Percentiles rank a stretch among this genome's conserved stretches.
Conservation (phyloP, 257 asterid species). For the Haberlea rhodopensis region DNA sequence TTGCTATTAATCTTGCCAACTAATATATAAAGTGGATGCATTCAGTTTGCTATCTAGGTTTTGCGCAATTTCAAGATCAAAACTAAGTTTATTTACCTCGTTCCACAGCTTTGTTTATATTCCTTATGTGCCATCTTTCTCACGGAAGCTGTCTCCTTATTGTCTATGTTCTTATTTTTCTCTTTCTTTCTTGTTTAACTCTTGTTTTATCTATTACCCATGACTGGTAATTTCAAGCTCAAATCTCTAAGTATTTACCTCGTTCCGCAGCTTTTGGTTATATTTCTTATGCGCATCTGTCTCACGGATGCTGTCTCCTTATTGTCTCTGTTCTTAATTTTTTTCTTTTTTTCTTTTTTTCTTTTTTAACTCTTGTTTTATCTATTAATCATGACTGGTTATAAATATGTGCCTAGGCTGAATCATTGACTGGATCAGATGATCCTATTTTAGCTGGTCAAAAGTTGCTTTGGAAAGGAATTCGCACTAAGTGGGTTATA, state of each 20-base stretch:
- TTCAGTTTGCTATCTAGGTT: constrained; percentile 9
- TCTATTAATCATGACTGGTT: constrained; percentile 17
- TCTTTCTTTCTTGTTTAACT: too few relatives aligned
- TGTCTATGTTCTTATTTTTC: too few relatives aligned
- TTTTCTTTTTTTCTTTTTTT: not conserved
- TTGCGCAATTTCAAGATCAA: constrained; percentile 12
- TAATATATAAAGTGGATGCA: constrained; percentile 11
- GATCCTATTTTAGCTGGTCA: constrained; percentile 83
- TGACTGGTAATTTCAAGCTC: too few relatives aligned
- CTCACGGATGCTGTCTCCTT: too few relatives aligned
- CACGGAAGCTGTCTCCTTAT: constrained; percentile 13
- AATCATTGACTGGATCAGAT: constrained; percentile 67
- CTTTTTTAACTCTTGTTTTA: not conserved
- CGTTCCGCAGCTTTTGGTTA: too few relatives aligned
- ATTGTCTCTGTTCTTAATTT: too few relatives aligned
- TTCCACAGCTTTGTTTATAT: constrained; percentile 5
- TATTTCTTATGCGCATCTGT: too few relatives aligned
- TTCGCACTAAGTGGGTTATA: constrained; percentile 79
- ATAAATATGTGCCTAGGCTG: constrained; percentile 59
- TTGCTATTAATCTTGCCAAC: constrained; percentile 8
- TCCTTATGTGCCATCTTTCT: constrained; percentile 10
- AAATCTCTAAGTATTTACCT: too few relatives aligned
- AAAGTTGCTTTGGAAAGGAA: constrained; percentile 71
- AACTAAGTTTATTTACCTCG: not conserved
- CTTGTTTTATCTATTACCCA: too few relatives aligned